Conservation (phyloP, 495 filamentous ascomycete species). For the Diplogelasinospora grovesii region DNA sequence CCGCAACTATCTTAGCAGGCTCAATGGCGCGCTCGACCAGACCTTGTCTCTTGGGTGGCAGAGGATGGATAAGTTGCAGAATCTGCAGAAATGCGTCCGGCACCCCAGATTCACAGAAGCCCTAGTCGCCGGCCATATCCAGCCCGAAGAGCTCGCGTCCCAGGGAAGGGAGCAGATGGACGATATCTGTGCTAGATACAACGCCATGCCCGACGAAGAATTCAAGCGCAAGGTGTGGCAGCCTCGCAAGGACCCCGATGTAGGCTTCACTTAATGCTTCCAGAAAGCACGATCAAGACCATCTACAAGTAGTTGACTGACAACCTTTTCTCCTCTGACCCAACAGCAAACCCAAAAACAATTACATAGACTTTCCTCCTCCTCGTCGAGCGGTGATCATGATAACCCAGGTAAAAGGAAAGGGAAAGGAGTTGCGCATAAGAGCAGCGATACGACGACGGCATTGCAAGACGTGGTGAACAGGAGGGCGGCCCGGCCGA, state of each 20-base stretch:
- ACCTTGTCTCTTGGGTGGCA: slow-evolving; percentile 4
- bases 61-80: slow-evolving; percentile 16
- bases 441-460: too few relatives aligned
- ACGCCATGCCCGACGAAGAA: slow-evolving; percentile 5
- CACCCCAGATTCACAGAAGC: slow-evolving; percentile 20
- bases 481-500: too few relatives aligned
- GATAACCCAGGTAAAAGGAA: too few relatives aligned
- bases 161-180: slow-evolving; percentile 11
- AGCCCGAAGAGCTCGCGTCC: slow-evolving; percentile 4
- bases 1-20: background rate
- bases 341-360: background rate
- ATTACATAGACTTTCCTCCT: background rate
- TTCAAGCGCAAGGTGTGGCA: slow-evolving; percentile 15
- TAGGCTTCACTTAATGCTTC: slow-evolving; percentile 12
- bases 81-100: slow-evolving; percentile 1
- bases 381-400: background rate
- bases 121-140: slow-evolving; percentile 16
- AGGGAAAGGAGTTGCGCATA: too few relatives aligned
- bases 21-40: slow-evolving; percentile 1
- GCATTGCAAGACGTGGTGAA: too few relatives aligned
- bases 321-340: too few relatives aligned
- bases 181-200: slow-evolving; percentile 1
- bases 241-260: slow-evolving; percentile 5
- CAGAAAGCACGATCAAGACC: background rate
- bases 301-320: slow-evolving; percentile 3